phyloP scores from a whole-genome alignment of 345 rosid genomes.

The Tarenaya hassleriana region DNA sequence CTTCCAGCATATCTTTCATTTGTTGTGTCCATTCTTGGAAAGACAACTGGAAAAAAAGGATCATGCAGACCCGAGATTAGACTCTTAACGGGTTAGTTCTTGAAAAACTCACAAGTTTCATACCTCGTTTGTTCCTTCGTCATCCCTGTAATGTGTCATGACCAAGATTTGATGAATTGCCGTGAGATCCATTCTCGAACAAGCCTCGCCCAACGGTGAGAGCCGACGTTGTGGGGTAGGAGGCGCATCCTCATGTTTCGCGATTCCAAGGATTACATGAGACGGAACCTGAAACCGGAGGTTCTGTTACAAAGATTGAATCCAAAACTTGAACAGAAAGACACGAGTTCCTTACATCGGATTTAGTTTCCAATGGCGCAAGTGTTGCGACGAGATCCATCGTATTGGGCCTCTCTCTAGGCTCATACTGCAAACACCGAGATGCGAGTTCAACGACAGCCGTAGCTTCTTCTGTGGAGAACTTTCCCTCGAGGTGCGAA shows the following conservation, averaged over 20 bases:
- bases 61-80: conserved; percentile 12
- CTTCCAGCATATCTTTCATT: conserved; percentile 69
- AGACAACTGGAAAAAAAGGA: conserved; percentile 65
- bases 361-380: conserved; percentile 57
- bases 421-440: conserved; percentile 72
- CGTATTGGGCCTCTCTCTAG: conserved; percentile 56
- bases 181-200: conserved; percentile 72
- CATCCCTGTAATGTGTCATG: conserved; percentile 65
- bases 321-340: not conserved
- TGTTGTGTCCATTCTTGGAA: conserved; percentile 92
- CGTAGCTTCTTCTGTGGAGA: conserved; percentile 74
- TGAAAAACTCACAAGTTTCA: conserved; percentile 1
- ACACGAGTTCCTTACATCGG: conserved; percentile 39
- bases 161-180: conserved; percentile 82
- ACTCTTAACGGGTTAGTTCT: conserved; percentile 3
- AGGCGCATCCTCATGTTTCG: conserved; percentile 44
- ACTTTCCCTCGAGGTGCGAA: conserved; percentile 77
- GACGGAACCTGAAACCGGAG: conserved; percentile 56
- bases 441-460: conserved; percentile 77
- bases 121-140: conserved; percentile 77
- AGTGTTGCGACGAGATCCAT: conserved; percentile 65
- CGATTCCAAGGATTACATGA: conserved; percentile 51
- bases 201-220: conserved; percentile 82
- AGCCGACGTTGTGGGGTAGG: conserved; percentile 46
- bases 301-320: not conserved